Conservation (phyloP, 2,329 filamentous ascomycete species). For the Fonsecaea multimorphosa region DNA sequence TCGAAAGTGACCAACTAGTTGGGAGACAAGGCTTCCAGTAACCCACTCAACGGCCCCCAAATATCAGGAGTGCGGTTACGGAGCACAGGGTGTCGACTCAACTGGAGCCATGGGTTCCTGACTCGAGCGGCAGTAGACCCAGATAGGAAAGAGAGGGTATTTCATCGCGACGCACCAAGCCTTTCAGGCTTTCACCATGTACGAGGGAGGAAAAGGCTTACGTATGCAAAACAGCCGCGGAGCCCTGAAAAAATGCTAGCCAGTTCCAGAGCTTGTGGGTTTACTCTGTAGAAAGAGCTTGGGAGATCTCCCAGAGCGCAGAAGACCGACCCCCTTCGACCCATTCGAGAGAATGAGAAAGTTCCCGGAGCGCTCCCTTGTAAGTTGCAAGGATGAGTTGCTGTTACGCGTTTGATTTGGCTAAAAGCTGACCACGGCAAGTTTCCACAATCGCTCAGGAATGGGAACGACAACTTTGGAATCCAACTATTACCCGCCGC, state of each 20-base stretch:
- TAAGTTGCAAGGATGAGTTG: not conserved
- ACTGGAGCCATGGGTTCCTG: not conserved
- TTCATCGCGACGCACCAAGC: not conserved
- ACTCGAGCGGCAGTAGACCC: not conserved
- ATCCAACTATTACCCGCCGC: not conserved
- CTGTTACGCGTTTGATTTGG: not conserved
- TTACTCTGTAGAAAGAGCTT: not conserved
- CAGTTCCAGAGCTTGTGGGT: not conserved
- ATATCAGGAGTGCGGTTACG: not conserved
- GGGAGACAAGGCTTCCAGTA: not conserved
- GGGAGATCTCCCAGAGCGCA: not conserved
- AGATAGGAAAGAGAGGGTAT: not conserved
- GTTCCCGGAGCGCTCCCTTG: not conserved
- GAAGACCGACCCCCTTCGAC: not conserved
- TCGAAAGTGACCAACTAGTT: not conserved
- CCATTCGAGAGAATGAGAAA: not conserved
- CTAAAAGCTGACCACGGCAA: not conserved
- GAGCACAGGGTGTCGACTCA: not conserved
- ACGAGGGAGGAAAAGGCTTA: not conserved
- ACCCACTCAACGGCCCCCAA: not conserved
- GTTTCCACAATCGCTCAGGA: not conserved
- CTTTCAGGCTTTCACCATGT: not conserved
- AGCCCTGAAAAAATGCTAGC: not conserved
- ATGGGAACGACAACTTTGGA: not conserved
- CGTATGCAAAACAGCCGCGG: not conserved